Conservation (phyloP, 2,329 filamentous ascomycete species). For the Paecilomyces formosus region DNA sequence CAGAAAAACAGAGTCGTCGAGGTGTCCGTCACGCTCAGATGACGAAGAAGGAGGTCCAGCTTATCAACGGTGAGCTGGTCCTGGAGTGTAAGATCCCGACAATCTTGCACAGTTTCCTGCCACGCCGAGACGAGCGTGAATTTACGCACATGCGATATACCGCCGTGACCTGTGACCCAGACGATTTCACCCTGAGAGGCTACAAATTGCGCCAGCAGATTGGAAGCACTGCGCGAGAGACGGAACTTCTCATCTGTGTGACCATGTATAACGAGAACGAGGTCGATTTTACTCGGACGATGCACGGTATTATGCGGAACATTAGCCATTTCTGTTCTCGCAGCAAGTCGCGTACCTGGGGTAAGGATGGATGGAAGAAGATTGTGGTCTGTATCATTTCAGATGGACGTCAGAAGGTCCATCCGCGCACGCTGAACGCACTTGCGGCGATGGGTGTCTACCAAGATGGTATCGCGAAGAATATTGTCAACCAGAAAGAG, state of each 20-base stretch:
- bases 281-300: constrained; percentile 90
- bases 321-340: constrained; percentile 93
- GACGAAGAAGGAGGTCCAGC: constrained; percentile 84
- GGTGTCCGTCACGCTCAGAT: constrained; percentile 83
- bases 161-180: constrained; percentile 94
- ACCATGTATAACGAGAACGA: constrained; percentile 99
- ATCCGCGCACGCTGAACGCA: constrained; percentile 86
- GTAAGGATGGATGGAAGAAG: constrained; percentile 96
- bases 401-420: constrained; percentile 87
- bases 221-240: constrained; percentile 74
- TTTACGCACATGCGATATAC: constrained; percentile 99
- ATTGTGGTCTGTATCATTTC: constrained; percentile 97
- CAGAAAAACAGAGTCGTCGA: constrained; percentile 77
- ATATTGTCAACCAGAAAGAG: constrained; percentile 90
- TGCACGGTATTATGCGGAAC: constrained; percentile 99
- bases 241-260: constrained; percentile 90
- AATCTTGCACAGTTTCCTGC: constrained; percentile 94
- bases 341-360: constrained; percentile 90
- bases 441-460: constrained; percentile 96
- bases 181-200: constrained; percentile 80
- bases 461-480: constrained; percentile 97
- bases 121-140: constrained; percentile 83
- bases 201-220: constrained; percentile 93
- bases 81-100: constrained; percentile 99
- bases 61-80: constrained; percentile 96